Conservation (phyloP, 2,329 filamentous ascomycete species). For the Penicillium sp. region DNA sequence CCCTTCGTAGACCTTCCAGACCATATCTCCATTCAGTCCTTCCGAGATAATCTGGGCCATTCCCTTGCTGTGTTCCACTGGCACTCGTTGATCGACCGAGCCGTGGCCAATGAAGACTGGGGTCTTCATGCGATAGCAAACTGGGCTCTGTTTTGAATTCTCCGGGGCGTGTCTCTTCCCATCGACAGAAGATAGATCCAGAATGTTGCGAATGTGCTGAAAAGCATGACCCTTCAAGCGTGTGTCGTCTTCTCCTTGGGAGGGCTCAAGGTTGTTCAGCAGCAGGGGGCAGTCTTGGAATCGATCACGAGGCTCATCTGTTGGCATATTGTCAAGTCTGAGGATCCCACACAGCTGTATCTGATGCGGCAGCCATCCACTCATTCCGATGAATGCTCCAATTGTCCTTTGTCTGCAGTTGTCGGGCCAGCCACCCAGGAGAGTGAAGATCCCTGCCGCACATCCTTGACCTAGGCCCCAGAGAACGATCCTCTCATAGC, state of each 20-base stretch:
- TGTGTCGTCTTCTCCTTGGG: background rate
- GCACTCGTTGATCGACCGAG: background rate
- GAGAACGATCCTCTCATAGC: conserved; percentile 46
- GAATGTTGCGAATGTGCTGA: background rate
- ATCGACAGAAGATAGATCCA: background rate
- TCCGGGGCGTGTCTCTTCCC: too few species aligned
- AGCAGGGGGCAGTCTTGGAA: too few species aligned
- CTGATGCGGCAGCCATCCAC: conserved; percentile 47
- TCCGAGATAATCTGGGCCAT: background rate
- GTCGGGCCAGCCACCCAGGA: conserved; percentile 41
- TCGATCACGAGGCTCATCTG: too few species aligned
- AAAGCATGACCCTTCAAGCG: background rate
- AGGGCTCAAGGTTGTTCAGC: background rate
- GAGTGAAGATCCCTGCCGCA: conserved; percentile 45
- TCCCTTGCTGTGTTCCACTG: background rate
- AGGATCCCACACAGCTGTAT: conserved; percentile 29
- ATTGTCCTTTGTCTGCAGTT: conserved; percentile 17
- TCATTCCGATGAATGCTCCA: conserved; percentile 50
- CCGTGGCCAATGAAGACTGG: background rate
- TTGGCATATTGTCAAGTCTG: too few species aligned
- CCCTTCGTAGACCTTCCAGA: background rate
- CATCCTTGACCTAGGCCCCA: conserved; percentile 56
- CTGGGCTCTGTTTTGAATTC: too few species aligned
- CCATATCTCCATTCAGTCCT: background rate
- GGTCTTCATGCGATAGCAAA: background rate